Evolutionary conservation across 768 basidiomycete genomes (phyloP).

Genomic region (Agaricus blazei): DNA sequence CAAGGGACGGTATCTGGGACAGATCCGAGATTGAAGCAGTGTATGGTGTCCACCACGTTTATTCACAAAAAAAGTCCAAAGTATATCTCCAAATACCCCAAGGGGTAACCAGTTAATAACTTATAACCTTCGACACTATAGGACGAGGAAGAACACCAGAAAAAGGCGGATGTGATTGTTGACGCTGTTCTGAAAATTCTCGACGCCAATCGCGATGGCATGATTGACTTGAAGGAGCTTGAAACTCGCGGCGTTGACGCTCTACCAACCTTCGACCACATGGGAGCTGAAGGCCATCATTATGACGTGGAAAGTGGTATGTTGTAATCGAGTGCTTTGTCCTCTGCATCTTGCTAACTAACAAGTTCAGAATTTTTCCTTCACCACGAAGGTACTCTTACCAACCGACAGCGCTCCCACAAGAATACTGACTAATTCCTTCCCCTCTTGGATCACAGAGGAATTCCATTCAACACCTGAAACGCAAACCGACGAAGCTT

Average conservation of each 20-base stretch:
- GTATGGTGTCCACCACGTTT: slow-evolving; percentile 93
- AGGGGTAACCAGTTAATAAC: not conserved
- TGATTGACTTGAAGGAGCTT: slow-evolving; percentile 66
- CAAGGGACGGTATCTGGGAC: slow-evolving; percentile 79
- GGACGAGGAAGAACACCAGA: slow-evolving; percentile 75
- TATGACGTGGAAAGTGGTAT: slow-evolving; percentile 87
- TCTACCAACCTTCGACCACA: slow-evolving; percentile 75
- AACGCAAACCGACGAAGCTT: slow-evolving; percentile 94
- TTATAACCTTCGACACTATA: slow-evolving; percentile 17
- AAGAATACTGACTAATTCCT: not conserved
- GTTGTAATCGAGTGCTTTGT: slow-evolving; percentile 19
- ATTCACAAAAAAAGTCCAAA: slow-evolving; percentile 78
- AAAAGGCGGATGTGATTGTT: slow-evolving; percentile 78
- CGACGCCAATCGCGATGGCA: slow-evolving; percentile 74
- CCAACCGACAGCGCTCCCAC: not conserved
- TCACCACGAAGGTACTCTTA: slow-evolving; percentile 83
- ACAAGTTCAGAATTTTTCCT: slow-evolving; percentile 74
- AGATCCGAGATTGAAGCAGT: slow-evolving; percentile 89
- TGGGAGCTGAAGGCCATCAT: slow-evolving; percentile 91
- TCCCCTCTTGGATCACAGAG: slow-evolving; percentile 39
- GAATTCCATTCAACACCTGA: slow-evolving; percentile 94
- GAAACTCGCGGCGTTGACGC: slow-evolving; percentile 65
- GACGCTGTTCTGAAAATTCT: slow-evolving; percentile 61
- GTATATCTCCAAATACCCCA: slow-evolving; percentile 22
- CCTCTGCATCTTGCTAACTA: not conserved